phyloP scores from a whole-genome alignment of 257 asterid species.

The Nicotiana sylvestris region DNA sequence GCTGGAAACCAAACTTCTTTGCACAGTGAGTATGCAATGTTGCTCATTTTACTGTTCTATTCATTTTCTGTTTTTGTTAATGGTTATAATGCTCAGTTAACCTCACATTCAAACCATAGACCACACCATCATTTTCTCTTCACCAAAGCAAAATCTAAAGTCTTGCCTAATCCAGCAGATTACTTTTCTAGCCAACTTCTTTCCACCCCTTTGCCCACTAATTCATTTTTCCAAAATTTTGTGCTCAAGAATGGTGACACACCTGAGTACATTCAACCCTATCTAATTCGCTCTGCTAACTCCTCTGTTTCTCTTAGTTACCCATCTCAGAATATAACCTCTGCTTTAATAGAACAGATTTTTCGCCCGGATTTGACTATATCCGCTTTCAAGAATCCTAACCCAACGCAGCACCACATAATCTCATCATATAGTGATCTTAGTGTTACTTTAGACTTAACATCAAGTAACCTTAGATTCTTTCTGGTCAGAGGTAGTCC shows the following conservation, averaged over 20 bases:
- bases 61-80: not conserved
- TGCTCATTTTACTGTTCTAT: not conserved
- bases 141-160: constrained; percentile 59
- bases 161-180: constrained; percentile 75
- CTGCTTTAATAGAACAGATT: constrained; percentile 56
- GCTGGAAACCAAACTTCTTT: not conserved
- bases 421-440: constrained; percentile 74
- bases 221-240: constrained; percentile 82
- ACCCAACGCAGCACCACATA: constrained; percentile 38
- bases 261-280: constrained; percentile 84
- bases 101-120: not conserved
- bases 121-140: constrained; percentile 48
- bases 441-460: constrained; percentile 68
- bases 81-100: not conserved
- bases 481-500: constrained; percentile 91
- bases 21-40: not conserved
- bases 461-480: constrained; percentile 63
- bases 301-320: constrained; percentile 62
- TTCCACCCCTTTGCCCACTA: constrained; percentile 74
- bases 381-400: constrained; percentile 43
- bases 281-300: constrained; percentile 53
- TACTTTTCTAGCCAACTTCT: constrained; percentile 67
- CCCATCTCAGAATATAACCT: constrained; percentile 47
- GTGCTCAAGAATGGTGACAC: constrained; percentile 83
- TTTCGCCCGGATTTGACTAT: constrained; percentile 61